Evolutionary conservation across 495 filamentous ascomycete genomes (phyloP), one percentile per base, ranked within the genome.

Genomic region (Paragyromitra xinjiangensis): DNA sequence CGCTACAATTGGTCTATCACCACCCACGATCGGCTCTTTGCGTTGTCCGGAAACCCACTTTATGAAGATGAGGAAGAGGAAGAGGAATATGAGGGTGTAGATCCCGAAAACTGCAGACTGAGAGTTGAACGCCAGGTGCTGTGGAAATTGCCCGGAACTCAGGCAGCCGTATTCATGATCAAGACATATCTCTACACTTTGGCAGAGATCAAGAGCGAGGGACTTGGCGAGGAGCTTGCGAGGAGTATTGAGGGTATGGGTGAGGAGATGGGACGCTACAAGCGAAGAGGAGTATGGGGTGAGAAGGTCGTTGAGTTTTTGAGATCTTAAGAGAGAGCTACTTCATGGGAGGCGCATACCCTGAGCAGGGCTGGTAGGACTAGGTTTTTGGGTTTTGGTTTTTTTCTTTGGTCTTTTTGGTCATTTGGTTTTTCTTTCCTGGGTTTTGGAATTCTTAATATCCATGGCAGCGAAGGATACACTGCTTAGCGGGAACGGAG

Each of bases 141-240:
- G 58, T 92, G 92, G 84, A 88, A 94, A 6, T 83, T 95, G 34
- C 91, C 92, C 0, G 78, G 83, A 69, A 90, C 89, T 0, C 84
- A 85, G 34, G 92, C 92, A 0, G 78, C 95, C 8, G 85, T 95
- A 0, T 95, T 96, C 82, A 88, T 86, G 40, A 91, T 95, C 83
- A 93, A 95, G 84, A 95, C 92, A 9, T 95, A 94, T 83, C 81
- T 90, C 48, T 94, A 93, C 81, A 87, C 90, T 3, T 78, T 97
- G 1, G 77, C 79, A 16, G 85, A 91, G 19, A 86, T 97, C 72
- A 93, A 90, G 83, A 88, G 85, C 6, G 92, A 94, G 77, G 92
- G 91, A 0, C 81, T 87, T 3, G 90, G 89, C 0, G 86, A 89
- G 81, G 87, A 89, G 37, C 83, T 97, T 39, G 92, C 90, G 0